phyloP scores from a whole-genome alignment of 768 basidiomycete species.

The Pulveroboletus sp. region DNA sequence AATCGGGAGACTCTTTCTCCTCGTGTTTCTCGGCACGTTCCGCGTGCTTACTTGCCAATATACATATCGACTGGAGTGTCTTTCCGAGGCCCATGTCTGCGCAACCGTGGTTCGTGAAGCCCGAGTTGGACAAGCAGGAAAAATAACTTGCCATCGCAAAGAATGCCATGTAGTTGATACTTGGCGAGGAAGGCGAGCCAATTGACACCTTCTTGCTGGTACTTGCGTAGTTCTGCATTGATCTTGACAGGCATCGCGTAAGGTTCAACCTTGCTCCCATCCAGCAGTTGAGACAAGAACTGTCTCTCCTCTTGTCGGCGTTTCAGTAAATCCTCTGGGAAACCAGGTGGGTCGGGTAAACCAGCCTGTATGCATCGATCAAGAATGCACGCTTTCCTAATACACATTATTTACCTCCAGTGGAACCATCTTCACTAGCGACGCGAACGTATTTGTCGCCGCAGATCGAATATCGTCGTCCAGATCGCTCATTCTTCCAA shows the following conservation, averaged over 20 bases:
- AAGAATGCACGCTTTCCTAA: background rate
- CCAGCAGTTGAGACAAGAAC: conserved; percentile 90
- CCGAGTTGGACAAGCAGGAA: conserved; percentile 13
- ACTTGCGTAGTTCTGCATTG: conserved; percentile 93
- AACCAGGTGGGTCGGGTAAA: conserved; percentile 92
- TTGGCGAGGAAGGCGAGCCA: conserved; percentile 99
- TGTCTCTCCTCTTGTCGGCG: conserved; percentile 85
- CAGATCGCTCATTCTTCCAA: conserved; percentile 95
- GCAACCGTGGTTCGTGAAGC: background rate
- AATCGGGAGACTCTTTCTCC: conserved; percentile 66
- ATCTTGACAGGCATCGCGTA: conserved; percentile 84
- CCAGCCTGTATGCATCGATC: conserved; percentile 61
- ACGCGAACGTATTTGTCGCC: conserved; percentile 96
- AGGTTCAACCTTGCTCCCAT: conserved; percentile 91
- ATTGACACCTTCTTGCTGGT: conserved; percentile 97
- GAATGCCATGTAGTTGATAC: conserved; percentile 95
- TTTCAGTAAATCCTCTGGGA: conserved; percentile 82
- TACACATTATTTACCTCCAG: conserved; percentile 64
- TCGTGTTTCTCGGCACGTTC: conserved; percentile 74
- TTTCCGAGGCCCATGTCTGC: conserved; percentile 99
- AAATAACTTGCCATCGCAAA: conserved; percentile 81
- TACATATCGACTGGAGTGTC: conserved; percentile 96
- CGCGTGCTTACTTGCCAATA: conserved; percentile 89
- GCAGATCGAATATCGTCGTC: conserved; percentile 90
- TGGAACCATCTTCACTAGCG: conserved; percentile 97